Conservation (phyloP, 257 asterid species). For the Buddleja alternifolia region DNA sequence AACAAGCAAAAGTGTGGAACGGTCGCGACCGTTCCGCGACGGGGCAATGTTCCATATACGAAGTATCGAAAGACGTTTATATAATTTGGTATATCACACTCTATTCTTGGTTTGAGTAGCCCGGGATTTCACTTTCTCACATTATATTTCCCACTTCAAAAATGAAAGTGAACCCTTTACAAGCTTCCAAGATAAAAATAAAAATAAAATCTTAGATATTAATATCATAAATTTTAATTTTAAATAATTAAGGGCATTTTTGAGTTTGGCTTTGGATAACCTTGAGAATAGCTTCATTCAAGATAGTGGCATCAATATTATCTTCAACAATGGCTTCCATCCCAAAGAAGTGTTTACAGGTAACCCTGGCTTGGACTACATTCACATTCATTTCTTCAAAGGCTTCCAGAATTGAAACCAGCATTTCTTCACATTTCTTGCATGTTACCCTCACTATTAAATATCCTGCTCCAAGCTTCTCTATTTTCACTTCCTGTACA, state of each 20-base stretch:
- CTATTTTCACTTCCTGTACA: slow-evolving; percentile 75
- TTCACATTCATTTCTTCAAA: slow-evolving; percentile 60
- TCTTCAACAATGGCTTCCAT: slow-evolving; percentile 75
- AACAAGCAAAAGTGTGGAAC: too few species aligned
- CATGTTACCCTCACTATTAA: slow-evolving; percentile 53
- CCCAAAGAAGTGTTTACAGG: slow-evolving; percentile 52
- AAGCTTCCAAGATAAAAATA: background rate
- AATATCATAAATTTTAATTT: background rate
- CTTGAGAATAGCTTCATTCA: slow-evolving; percentile 47
- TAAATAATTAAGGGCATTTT: background rate
- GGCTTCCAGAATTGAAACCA: slow-evolving; percentile 57
- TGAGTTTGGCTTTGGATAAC: slow-evolving; percentile 40
- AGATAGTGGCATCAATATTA: slow-evolving; percentile 37
- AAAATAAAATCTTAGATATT: background rate
- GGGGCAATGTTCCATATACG: too few species aligned
- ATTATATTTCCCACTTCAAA: slow-evolving; percentile 16
- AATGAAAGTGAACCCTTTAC: slow-evolving; percentile 28
- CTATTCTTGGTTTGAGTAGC: background rate
- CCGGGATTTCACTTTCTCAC: slow-evolving; percentile 31
- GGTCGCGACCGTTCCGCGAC: too few species aligned
- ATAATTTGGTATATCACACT: too few species aligned
- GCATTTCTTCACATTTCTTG: slow-evolving; percentile 55
- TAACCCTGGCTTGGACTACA: slow-evolving; percentile 50
- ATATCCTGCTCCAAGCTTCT: slow-evolving; percentile 53
- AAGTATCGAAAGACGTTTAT: too few species aligned